A percentile compares a stretch with the other conserved stretches of the same genome.
Conservation (phyloP, 1,284 basidiomycete species). For the Takashimella tepidaria region DNA sequence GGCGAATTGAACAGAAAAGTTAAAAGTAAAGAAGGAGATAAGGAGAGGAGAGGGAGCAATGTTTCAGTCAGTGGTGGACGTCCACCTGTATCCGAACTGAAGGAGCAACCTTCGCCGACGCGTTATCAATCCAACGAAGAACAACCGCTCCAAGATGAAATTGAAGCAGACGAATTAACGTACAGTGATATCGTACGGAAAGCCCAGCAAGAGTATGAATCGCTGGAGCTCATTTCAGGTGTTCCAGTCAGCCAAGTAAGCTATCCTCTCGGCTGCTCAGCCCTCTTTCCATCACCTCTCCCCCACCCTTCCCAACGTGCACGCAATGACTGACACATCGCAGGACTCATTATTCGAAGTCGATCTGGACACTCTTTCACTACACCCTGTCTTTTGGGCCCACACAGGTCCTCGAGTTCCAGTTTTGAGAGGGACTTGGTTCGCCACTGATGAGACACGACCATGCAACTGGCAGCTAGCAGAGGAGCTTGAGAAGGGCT, state of each 20-base stretch:
- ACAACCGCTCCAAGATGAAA: constrained; percentile 12
- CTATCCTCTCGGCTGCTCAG: background rate
- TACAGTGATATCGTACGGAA: constrained; percentile 33
- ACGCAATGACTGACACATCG: background rate
- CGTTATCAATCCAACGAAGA: constrained; percentile 22
- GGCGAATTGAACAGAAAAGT: constrained; percentile 22
- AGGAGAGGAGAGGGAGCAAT: constrained; percentile 3
- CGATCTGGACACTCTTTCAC: constrained; percentile 35
- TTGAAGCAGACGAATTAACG: constrained; percentile 16
- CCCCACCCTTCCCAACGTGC: background rate
- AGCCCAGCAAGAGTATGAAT: constrained; percentile 29
- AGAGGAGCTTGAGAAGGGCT: constrained; percentile 52
- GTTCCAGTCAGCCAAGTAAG: constrained; percentile 47
- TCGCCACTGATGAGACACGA: constrained; percentile 49
- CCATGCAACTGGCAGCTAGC: constrained; percentile 51
- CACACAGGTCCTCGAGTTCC: constrained; percentile 50
- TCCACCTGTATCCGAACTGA: background rate
- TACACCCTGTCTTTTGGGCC: constrained; percentile 55
- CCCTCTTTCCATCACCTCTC: too few relatives aligned
- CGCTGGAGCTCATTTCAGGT: constrained; percentile 40
- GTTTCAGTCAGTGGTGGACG: background rate
- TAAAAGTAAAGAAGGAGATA: constrained; percentile 1
- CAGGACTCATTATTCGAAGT: constrained; percentile 50
- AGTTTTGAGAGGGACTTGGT: constrained; percentile 54
- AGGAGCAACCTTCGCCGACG: background rate